phyloP scores from a whole-genome alignment of 192 early-diverging fungal genomes.

The Coemansia sp. region DNA sequence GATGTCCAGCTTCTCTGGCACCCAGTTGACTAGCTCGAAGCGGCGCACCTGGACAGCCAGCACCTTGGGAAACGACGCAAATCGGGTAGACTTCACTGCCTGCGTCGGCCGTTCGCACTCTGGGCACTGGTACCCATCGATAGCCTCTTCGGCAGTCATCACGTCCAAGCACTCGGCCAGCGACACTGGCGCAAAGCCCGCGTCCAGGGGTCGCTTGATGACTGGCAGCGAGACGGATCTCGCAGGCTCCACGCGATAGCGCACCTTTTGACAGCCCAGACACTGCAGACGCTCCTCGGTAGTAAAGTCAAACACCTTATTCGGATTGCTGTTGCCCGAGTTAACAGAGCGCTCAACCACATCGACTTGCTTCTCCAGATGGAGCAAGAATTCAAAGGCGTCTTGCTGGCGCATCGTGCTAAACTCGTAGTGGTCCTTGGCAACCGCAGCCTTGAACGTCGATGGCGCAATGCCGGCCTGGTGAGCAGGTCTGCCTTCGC shows the following conservation, averaged over 20 bases:
- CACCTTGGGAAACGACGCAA: conserved; percentile 74
- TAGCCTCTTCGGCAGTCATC: conserved; percentile 55
- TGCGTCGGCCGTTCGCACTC: conserved; percentile 60
- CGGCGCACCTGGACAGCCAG: conserved; percentile 70
- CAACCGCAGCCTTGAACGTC: conserved; percentile 90
- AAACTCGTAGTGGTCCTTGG: conserved; percentile 91
- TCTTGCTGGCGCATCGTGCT: conserved; percentile 98
- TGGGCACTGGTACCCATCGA: conserved; percentile 67
- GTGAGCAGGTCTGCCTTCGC: conserved; percentile 50
- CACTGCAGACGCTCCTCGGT: conserved; percentile 89
- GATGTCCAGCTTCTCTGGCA: conserved; percentile 65
- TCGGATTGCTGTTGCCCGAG: conserved; percentile 65
- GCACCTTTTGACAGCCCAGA: conserved; percentile 75
- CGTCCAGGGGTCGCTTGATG: conserved; percentile 57
- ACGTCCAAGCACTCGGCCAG: conserved; percentile 68
- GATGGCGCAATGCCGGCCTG: conserved; percentile 85
- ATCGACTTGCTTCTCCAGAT: conserved; percentile 70
- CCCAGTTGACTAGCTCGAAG: conserved; percentile 82
- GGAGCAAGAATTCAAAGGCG: conserved; percentile 90
- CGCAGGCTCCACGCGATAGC: conserved; percentile 63
- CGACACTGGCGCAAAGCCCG: conserved; percentile 47
- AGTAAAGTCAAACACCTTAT: conserved; percentile 74
- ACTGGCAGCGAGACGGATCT: conserved; percentile 68
- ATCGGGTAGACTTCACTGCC: conserved; percentile 65
- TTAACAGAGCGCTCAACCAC: conserved; percentile 71